phyloP scores from a whole-genome alignment of 2,329 filamentous ascomycete genomes.

The Aspergillus pseudoglaucus region DNA sequence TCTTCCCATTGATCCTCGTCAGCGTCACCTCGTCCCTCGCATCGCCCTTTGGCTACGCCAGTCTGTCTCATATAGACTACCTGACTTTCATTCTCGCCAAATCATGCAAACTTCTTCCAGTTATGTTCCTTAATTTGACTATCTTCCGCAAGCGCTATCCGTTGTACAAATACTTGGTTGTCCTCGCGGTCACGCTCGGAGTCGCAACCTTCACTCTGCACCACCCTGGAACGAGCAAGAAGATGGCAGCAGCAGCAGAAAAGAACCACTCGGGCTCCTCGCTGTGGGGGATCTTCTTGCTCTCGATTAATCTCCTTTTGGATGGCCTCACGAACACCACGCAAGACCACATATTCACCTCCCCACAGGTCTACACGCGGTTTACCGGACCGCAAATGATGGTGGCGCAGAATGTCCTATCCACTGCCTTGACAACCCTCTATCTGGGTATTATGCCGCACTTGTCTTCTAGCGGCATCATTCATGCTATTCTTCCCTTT shows the following conservation, averaged over 20 bases:
- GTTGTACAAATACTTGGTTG: conserved; percentile 92
- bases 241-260: conserved; percentile 42
- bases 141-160: conserved; percentile 85
- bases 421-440: conserved; percentile 64
- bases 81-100: conserved; percentile 97
- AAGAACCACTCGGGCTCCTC: conserved; percentile 60
- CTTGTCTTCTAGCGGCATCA: conserved; percentile 61
- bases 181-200: conserved; percentile 81
- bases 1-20: conserved; percentile 74
- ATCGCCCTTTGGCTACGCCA: conserved; percentile 92
- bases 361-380: conserved; percentile 57
- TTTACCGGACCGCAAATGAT: conserved; percentile 98
- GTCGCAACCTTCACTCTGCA: conserved; percentile 95
- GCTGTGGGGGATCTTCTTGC: conserved; percentile 64
- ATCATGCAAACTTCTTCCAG: conserved; percentile 95
- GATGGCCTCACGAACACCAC: conserved; percentile 95
- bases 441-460: conserved; percentile 77
- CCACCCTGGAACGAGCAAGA: conserved; percentile 56
- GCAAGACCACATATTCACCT: conserved; percentile 85
- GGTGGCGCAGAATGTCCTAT: conserved; percentile 92
- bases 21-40: conserved; percentile 82
- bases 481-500: conserved; percentile 62
- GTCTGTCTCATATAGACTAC: conserved; percentile 90
- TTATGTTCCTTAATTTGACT: conserved; percentile 94
- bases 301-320: conserved; percentile 85